Base-by-base conservation (phyloP, 768 basidiomycete species). In the Leccinum arenicola region DNA sequence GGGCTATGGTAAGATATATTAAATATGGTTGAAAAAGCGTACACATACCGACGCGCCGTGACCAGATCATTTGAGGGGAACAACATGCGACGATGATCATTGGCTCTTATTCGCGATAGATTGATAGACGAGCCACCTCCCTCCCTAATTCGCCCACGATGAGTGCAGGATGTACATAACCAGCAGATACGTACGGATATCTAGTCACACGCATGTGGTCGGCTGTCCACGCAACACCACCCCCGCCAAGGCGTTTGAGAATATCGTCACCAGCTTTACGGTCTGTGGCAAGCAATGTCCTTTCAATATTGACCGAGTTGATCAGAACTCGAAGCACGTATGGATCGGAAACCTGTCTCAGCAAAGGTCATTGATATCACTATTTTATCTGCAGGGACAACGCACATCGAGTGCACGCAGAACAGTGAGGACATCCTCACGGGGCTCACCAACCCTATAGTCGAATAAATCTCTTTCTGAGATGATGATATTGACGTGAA, bases 261-360 rank as follows among this genome's bases (percentile, higher is more conserved):
- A 81, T 73, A 1, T 75, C 62, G 59, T 94, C 84, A 1, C 84
- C 95, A 38, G 86, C 82, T 0, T 67, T 69, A 74, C 93, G 91
- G 9, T 76, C 83, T 3, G 65, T 68, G 0, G 89, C 84, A 21
- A 98, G 79, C 9, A 93, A 72, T 3, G 79, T 82, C 15, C 80
- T 77, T 72, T 99, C 97, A 52, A 97, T 91, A 49, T 71, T 75
- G 21, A 76, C 74, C 53, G 80, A 77, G 70, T 94, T 93, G 73
- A 98, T 88, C 49, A 99, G 71, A 35, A 95, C 79, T 53, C 94
- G 91, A 29, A 86, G 76, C 2, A 95, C 89, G 59, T 84, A 85
- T 36, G 82, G 81, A 63, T 96, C 79, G 14, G 82, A 79, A 61
- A 96, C 79, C 94, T 98, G 64, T 23, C 8, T n/a, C 35, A 23